phyloP scores from a whole-genome alignment of 164 flowering plant species.

The Vitis vinifera region ASM3070453v1 NC_081809.1:9002501-9003000 shows the following conservation, averaged over 20 bases:
- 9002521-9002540: background rate
- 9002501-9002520: background rate
- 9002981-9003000: background rate
- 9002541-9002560: background rate
- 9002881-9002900: constrained; percentile 87
- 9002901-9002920: constrained; percentile 84
- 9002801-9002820: constrained; percentile 43
- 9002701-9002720: constrained; percentile 9
- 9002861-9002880: constrained; percentile 94
- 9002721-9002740: background rate
- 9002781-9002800: background rate
- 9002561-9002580: background rate
- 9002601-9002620: constrained; percentile 72
- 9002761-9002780: background rate
- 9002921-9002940: constrained; percentile 3
- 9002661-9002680: constrained; percentile 46
- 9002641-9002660: constrained; percentile 78
- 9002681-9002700: constrained; percentile 48
- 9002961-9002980: background rate
- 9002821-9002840: constrained; percentile 62
- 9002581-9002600: constrained; percentile 53
- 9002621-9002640: constrained; percentile 81
- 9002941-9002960: constrained; percentile 1
- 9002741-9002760: background rate
- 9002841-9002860: constrained; percentile 85